Evolutionary conservation across 1,284 basidiomycete genomes (phyloP).

Genomic region (Cutaneotrichosporon dermatis): DNA sequence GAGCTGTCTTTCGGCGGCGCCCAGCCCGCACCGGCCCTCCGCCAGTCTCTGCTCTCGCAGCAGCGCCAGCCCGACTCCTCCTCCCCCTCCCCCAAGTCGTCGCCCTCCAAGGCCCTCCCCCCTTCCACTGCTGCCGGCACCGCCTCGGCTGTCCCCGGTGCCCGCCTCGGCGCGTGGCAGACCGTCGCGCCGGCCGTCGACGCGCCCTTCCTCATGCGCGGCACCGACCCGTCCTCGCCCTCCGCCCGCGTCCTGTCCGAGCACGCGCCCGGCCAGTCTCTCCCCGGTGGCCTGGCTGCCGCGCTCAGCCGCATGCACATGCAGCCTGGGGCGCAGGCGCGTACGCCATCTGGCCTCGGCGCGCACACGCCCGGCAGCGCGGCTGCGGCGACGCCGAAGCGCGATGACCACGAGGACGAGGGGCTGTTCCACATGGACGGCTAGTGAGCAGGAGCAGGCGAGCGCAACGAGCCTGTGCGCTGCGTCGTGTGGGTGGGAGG

Average conservation of each 20-base stretch:
- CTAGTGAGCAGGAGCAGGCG: not conserved
- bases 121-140: too few species aligned
- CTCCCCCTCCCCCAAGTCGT: constrained; percentile 11
- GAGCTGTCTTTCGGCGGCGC: constrained; percentile 32
- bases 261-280: constrained; percentile 46
- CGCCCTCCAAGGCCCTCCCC: constrained; percentile 8
- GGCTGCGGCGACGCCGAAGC: not conserved
- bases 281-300: constrained; percentile 46
- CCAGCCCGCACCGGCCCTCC: constrained; percentile 19
- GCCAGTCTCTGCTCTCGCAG: constrained; percentile 36
- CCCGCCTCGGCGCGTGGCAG: not conserved
- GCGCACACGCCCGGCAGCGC: constrained; percentile 1
- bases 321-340: constrained; percentile 17
- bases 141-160: too few species aligned
- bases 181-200: constrained; percentile 18
- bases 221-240: constrained; percentile 35
- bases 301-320: constrained; percentile 48
- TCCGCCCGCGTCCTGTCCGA: constrained; percentile 39
- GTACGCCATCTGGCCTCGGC: constrained; percentile 12
- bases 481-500: too few species aligned
- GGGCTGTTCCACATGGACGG: constrained; percentile 26
- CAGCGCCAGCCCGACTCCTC: constrained; percentile 24
- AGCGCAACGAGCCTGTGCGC: not conserved
- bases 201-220: constrained; percentile 31
- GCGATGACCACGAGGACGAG: constrained; percentile 22